Evolutionary conservation across 2,329 filamentous ascomycete genomes (phyloP), one percentile per base, ranked within the genome.

Genomic region (Penicillium sp.): DNA sequence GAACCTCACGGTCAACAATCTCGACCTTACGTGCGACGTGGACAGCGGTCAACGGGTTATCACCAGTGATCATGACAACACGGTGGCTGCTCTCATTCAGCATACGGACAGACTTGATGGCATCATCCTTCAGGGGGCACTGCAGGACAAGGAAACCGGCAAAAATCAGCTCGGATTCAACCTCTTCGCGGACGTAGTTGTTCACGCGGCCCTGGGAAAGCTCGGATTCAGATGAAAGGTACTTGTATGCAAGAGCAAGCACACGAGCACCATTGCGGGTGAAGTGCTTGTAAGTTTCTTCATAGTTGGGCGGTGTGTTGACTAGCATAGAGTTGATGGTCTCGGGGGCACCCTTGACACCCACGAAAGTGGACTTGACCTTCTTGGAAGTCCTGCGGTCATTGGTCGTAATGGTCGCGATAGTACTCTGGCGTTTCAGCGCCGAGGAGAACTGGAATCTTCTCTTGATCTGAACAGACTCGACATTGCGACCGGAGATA

Each of bases 261-360:
- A 99, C 94, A 80, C 94, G 90, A 43, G 92, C 95, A 67, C 94
- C 94, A 68, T 95, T 96, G 62, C 94, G 87, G 54, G 93, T 97
- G 71, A 97, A 99, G 78, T 96, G 91, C 77, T 97, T 99, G 84
- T 87, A 99, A 0, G 94, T 99, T 78, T 97, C 94, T 73, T 99
- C 94, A 70, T 99, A 99, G 72, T 96, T 86, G 1, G 86, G 82
- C 8, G 94, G 94, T 10, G 91, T 85, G 35, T 88, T 83, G 37
- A 91, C 83, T 61, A 99, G 83, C 90, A 97, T 97, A 72, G 90
- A 93, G 75, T 91, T 87, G 69, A 99, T 97, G 0, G 94, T 99
- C 79, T 99, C 94, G 1, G 94, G 94, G 8, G 94, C 94, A 72
- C 94, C 94, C 80, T 99, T 99, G 64, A 97, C 94, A 73, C 88